Evolutionary conservation across 2,329 filamentous ascomycete genomes (phyloP), one percentile per base, ranked within the genome.

Genomic region (Monosporascus sp.): DNA sequence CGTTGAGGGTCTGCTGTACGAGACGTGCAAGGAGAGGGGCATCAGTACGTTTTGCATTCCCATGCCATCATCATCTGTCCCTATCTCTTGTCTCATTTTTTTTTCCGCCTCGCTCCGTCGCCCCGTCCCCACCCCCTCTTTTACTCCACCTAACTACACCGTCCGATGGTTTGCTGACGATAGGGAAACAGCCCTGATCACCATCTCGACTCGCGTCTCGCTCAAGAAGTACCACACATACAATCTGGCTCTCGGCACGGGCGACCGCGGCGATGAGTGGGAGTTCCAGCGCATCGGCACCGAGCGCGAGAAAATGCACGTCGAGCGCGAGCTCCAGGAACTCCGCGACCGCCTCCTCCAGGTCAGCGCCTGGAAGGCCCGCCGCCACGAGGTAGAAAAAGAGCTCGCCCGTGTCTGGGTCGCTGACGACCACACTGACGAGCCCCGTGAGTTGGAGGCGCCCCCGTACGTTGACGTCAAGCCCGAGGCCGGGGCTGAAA

Each of bases 171-270:
- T 18, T 42, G 37, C 25, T 49, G 48, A 22, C 59, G 63, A 60
- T 67, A 49, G 22, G 2, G 7, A 2, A n/a, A 24, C 58, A 90
- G 86, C 94, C 1, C 76, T 99, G 3, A 94, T 99, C 62, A 99
- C 94, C 0, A 93, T 99, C 55, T 96, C 91, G 1, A 99, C 94
- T 0, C 87, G 94, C 44, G 93, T 90, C 15, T 96, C 90, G 22
- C 80, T 99, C 53, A 97, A 97, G 72, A 92, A 93, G 65, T 97
- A 97, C 66, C 94, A 99, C 73, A 92, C 86, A 0, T 97, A 85
- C 72, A 96, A 95, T 62, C 83, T 99, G 9, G 86, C 86, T 3
- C 82, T 99, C 5, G 92, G 92, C 27, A 74, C 88, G 54, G 93
- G 92, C 49, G 84, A 89, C 17, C 81, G 84, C 49, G 90, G 88